Base-by-base conservation (phyloP, 257 asterid species). In the Schizonepeta tenuifolia region DNA sequence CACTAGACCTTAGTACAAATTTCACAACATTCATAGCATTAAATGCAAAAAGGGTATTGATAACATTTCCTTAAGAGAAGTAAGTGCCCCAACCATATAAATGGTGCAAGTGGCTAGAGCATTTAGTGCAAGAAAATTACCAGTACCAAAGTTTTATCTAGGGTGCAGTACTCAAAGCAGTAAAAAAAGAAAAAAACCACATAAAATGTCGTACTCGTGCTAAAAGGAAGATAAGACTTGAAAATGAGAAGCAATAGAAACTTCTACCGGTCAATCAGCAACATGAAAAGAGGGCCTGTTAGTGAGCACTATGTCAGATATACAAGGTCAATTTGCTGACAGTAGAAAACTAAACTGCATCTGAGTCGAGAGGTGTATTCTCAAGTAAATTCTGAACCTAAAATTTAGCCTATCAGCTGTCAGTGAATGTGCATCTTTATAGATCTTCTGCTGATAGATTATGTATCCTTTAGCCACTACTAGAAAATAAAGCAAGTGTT, bases 21-120 rank as follows among this genome's bases (percentile, higher is more conserved):
- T 38, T 49, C 67, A 58, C 64, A 61, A 58, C 66, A 68, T 71
- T 22, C 24, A 57, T 35, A 18, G 14, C 38, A 44, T 69, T 59
- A 9, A 63, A 72, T 21, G 56, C 35, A 21, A 21, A 38, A 51
- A 26, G 58, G 35, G 44, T 50, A 49, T 17, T 26, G 1, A 31
- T 15, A 36, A 40, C 13, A 17, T 51, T 21, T 35, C 3, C 3
- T 35, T 21, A 36, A 47, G 70, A 38, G 11, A 1, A 5, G 58
- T 5, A 46, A 50, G 61, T 49, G 24, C 41, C 43, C 59, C 63
- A 41, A 26, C 22, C 67, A 70, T 70, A 10, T 10, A 4, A 14
- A 70, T 28, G 11, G 66, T 8, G 66, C 66, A 33, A 60, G 28
- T 17, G 5, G 50, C 60, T 58, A 50, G 40, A 54, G 24, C 43